Base-by-base conservation (phyloP, 1,284 basidiomycete species). In the Ceratobasidium sp. region DNA sequence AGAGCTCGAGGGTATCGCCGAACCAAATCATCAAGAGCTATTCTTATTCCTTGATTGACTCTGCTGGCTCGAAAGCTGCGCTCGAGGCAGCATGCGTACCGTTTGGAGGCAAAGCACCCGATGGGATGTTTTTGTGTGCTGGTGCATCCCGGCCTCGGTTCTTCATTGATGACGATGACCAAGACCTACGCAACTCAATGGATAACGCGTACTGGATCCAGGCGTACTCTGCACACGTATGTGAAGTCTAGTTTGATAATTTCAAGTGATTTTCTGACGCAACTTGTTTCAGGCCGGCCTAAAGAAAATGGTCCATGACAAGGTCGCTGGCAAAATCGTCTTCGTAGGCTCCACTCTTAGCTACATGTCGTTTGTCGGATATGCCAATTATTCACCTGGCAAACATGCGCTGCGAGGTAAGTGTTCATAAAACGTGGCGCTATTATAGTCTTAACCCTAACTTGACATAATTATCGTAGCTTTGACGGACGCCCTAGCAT, bases 351-450 rank as follows among this genome's bases (percentile, higher is more conserved):
- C 94, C 0, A 87, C 91, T n/a, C 81, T 97, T 14, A 92, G 91
- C 0, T 89, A 92, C 76, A 91, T 95, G 84, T 87, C 89, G 0
- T 86, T 98, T 62, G 84, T 93, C 16, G 96, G 97, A 0, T 98
- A 93, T 78, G 85, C 91, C 2, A 87, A 91, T 1, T 98, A 99
- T 80, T 84, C 93, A 0, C 95, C 96, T 0, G 92, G 90, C 59
- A 98, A 98, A 81, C 91, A 92, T 77, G 97, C 97, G 11, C 82
- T 98, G 16, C 85, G 95, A 82, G 96, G 95, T 93, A 77, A 61
- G 79, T 73, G 16, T 28, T 2, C 21, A 23, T 43, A 9, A 16
- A 32, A 21, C 16, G 49, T 46, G 18, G 11, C 35, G 26, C 38
- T n/a, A 62, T 55, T 11, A 11, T 28, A 38, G 35, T 4, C n/a